Evolutionary conservation across 225 moss, liverwort and hornwort species (phyloP).

Genomic region (Marchantia polymorpha): DNA sequence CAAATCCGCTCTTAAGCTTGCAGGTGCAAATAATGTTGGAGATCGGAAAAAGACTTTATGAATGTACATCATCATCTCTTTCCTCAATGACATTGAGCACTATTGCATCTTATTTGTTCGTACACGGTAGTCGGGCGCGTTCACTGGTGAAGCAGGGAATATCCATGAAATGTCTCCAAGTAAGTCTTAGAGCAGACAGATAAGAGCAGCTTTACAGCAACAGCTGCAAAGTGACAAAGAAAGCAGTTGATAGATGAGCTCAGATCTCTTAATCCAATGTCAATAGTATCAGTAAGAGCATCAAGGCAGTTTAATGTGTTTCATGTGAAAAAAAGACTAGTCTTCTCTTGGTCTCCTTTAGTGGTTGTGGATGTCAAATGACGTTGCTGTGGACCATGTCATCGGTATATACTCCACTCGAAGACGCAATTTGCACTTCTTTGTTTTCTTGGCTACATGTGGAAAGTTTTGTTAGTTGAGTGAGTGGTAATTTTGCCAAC

Average conservation of each 20-base stretch:
- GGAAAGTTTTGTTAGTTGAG: background rate
- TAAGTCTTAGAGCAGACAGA: background rate
- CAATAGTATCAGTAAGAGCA: background rate
- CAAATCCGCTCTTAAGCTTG: too few relatives aligned
- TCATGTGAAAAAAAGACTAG: background rate
- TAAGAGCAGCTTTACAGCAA: background rate
- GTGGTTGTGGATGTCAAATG: background rate
- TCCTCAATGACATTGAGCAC: too few relatives aligned
- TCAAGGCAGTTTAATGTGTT: conserved; percentile 12
- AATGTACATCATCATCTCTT: too few relatives aligned
- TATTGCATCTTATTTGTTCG: too few relatives aligned
- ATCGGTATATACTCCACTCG: background rate
- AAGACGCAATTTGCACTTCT: background rate
- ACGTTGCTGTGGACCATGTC: background rate
- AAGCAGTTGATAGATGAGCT: conserved; percentile 10
- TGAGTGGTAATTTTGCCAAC: background rate
- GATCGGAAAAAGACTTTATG: too few relatives aligned
- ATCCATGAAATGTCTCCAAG: background rate
- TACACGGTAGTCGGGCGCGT: too few relatives aligned
- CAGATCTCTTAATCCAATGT: background rate
- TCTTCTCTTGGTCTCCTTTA: background rate
- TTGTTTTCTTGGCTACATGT: background rate
- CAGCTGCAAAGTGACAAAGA: background rate
- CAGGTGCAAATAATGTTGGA: too few relatives aligned
- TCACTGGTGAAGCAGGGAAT: too few relatives aligned